A percentile compares a stretch with the other conserved stretches of the same genome.
Evolutionary conservation across 106 monocot genomes (phyloP).

Genomic region (Phalaenopsis equestris): DNA sequence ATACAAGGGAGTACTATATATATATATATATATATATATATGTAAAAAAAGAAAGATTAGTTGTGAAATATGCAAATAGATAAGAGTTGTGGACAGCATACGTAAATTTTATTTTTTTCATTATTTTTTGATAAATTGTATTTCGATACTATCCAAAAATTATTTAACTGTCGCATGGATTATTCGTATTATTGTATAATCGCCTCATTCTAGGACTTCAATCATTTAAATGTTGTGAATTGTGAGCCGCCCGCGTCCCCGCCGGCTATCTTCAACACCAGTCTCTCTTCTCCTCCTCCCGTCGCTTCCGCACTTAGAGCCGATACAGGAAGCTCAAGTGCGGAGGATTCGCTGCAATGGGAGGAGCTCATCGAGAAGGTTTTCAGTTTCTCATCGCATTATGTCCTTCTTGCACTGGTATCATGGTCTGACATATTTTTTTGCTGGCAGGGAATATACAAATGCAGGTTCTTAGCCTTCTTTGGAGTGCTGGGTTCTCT

Average conservation of each 20-base stretch:
- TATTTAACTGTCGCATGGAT: too few species aligned
- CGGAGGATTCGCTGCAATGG: not conserved
- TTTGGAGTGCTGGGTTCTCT: slow-evolving; percentile 53
- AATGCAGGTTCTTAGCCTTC: slow-evolving; percentile 51
- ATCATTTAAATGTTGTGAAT: too few species aligned
- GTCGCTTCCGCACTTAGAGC: not conserved
- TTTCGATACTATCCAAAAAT: too few species aligned
- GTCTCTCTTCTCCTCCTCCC: not conserved
- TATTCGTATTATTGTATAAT: too few species aligned
- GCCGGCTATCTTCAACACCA: slow-evolving; percentile 2
- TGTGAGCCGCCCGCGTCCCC: not conserved
- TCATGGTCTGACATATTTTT: not conserved
- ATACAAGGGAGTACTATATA: too few species aligned
- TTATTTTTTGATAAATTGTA: too few species aligned
- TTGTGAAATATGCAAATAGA: too few species aligned
- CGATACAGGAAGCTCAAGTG: not conserved
- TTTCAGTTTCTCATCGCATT: not conserved
- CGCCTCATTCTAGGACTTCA: too few species aligned
- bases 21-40: too few species aligned
- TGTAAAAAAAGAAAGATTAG: too few species aligned
- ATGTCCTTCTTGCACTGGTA: not conserved
- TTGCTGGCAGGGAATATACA: slow-evolving; percentile 36
- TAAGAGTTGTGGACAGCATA: too few species aligned
- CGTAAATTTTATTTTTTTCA: too few species aligned
- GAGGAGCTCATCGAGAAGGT: slow-evolving; percentile 14